Percentiles rank a stretch among this genome's conserved stretches.
These are phyloP conservation scores for Metschnikowia aberdeeniae DNA, from an alignment of 805 yeast genomes.

Conservation along the genomic window DNA sequence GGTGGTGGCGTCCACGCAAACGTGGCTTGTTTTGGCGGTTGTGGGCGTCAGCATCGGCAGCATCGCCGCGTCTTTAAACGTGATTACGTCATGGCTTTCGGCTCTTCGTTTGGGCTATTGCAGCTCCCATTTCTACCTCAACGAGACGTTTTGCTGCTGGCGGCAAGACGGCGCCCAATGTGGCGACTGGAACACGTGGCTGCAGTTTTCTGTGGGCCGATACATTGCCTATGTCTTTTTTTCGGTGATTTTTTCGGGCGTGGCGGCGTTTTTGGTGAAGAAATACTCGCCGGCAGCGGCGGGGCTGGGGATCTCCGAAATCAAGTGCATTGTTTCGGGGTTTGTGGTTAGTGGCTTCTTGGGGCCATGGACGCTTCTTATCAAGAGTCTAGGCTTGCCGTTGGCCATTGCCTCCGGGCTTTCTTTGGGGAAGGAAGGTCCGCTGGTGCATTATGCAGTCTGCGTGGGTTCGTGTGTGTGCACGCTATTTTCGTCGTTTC, in stretches of 20 bases:
- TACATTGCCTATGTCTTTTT: conserved; percentile 57
- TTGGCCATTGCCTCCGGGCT: conserved; percentile 90
- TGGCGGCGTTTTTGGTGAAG: conserved; percentile 67
- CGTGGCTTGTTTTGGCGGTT: conserved; percentile 69
- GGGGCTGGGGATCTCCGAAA: conserved; percentile 96
- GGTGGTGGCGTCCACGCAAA: conserved; percentile 40
- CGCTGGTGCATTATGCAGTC: conserved; percentile 95
- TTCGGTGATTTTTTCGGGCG: conserved; percentile 57
- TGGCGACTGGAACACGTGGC: conserved; percentile 68
- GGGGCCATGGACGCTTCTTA: conserved; percentile 62
- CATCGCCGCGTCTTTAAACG: conserved; percentile 77
- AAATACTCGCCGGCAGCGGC: conserved; percentile 84
- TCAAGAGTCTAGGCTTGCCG: conserved; percentile 81
- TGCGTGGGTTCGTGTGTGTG: conserved; percentile 88
- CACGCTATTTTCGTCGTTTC: conserved; percentile 43
- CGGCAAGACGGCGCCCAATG: conserved; percentile 47
- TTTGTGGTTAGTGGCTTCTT: conserved; percentile 76
- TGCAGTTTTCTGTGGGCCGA: conserved; percentile 38
- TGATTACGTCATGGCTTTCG: conserved; percentile 83
- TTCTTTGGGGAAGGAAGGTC: conserved; percentile 97
- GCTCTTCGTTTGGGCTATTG: conserved; percentile 80
- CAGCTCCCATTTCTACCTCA: conserved; percentile 61
- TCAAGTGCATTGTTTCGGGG: conserved; percentile 91
- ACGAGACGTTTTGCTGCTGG: conserved; percentile 79
- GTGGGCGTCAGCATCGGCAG: conserved; percentile 78